Evolutionary conservation across 257 asterid genomes (phyloP), one percentile per base, ranked within the genome.

Genomic region (Misopates orontium): DNA sequence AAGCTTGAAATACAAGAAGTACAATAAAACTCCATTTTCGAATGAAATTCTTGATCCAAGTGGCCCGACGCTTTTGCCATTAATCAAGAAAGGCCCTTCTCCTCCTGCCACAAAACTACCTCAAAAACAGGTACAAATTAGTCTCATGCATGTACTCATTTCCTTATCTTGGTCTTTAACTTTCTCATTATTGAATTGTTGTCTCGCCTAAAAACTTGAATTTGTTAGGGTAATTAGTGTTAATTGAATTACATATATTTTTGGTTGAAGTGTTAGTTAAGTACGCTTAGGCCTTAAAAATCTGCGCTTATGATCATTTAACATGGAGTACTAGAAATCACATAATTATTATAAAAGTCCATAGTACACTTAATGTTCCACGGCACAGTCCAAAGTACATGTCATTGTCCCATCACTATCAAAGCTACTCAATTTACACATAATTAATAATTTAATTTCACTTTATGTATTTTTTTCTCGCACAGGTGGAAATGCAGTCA

Each of bases 91-190:
- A 75, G 88, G 71, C 70, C 80, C 80, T 47, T 78, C 87, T 45
- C 79, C 87, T 1, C 87, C 78, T 21, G 80, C 82, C 23, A 79
- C 82, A 23, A 85, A 80, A 73, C 72, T 80, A 67, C 81, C 78
- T 65, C 85, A 76, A 72, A 85, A 85, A 60, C 92, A 89, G 96
- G 96, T 88, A 74, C 13, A 20, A 8, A 4, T 41, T 64, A 45
- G n/a, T 28, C 42, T 36, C 42, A 36, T 36, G 11, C 42, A 36
- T 36, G 1, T 36, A 5, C 42, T 36, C 36, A 28, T 28, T 28
- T 28, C 4, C 6, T 28, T 28, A 28, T 28, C 36, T 28, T 6
- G 6, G 6, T 28, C 36, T 28, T 28, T 2, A 2, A 2, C 6
- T 28, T 28, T 28, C 6, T 28, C n/a, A n/a, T n/a, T n/a, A n/a